Conservation (phyloP, 345 rosid species). For the Syzygium aromaticum region DNA sequence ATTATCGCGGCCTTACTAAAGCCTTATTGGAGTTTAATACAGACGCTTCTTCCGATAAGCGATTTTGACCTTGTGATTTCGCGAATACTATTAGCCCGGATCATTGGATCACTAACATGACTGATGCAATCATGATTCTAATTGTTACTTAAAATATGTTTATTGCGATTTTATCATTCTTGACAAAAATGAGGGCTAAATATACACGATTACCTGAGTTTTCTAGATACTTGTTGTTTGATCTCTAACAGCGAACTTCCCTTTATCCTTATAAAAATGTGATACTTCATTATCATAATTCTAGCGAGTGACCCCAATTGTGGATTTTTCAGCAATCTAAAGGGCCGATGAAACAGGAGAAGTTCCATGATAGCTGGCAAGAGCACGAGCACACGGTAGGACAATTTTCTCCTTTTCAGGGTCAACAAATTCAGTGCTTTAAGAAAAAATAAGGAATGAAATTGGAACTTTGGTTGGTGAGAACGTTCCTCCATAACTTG, state of each 20-base stretch:
- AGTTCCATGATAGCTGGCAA: too few relatives aligned
- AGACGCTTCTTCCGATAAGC: neutral
- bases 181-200: neutral
- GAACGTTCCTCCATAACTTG: neutral
- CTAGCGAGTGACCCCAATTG: neutral
- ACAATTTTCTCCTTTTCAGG: neutral
- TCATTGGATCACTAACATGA: neutral
- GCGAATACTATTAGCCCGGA: neutral
- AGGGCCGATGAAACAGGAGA: neutral
- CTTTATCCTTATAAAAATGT: neutral
- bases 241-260: neutral
- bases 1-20: neutral
- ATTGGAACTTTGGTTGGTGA: neutral
- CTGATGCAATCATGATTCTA: neutral
- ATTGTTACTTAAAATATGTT: neutral
- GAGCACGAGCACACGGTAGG: neutral
- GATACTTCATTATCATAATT: neutral
- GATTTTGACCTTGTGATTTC: neutral
- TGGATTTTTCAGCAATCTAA: neutral
- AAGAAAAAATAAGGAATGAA: neutral
- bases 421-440: neutral
- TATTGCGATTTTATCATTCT: neutral
- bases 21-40: neutral
- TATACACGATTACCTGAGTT: neutral
- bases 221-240: too few relatives aligned